Conservation (phyloP, 192 early-diverging fungal species). For the Coemansia sp. region DNA sequence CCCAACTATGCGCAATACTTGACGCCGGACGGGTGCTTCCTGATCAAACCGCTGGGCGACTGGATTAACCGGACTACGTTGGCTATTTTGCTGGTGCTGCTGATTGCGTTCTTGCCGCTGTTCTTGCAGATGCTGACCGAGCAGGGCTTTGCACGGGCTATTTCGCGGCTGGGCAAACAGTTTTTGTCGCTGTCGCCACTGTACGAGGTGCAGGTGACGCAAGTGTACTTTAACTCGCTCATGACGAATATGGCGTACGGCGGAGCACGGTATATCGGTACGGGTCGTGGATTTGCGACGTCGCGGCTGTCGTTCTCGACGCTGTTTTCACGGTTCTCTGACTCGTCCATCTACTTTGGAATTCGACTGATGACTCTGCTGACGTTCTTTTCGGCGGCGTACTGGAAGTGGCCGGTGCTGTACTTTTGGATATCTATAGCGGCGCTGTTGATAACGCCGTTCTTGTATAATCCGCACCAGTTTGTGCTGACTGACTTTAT, state of each 20-base stretch:
- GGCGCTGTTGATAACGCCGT: constrained; percentile 76
- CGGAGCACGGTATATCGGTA: constrained; percentile 81
- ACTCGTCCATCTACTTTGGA: constrained; percentile 75
- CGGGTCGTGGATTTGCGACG: constrained; percentile 84
- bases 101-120: constrained; percentile 78
- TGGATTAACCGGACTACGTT: constrained; percentile 83
- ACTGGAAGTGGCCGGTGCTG: constrained; percentile 69
- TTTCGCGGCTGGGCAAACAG: constrained; percentile 74
- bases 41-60: constrained; percentile 70
- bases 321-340: constrained; percentile 74
- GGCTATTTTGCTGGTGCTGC: constrained; percentile 77
- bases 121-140: constrained; percentile 84
- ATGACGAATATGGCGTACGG: constrained; percentile 77
- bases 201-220: constrained; percentile 85
- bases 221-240: constrained; percentile 79
- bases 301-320: constrained; percentile 71
- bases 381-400: constrained; percentile 69
- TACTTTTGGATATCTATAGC: constrained; percentile 84
- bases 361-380: constrained; percentile 69
- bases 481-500: constrained; percentile 78
- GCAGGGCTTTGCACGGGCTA: constrained; percentile 71
- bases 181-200: constrained; percentile 79
- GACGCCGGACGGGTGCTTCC: constrained; percentile 63
- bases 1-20: constrained; percentile 54
- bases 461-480: constrained; percentile 88